Base-by-base conservation (phyloP, 2,329 filamentous ascomycete genomes). In the Ascochyta lentis region DNA sequence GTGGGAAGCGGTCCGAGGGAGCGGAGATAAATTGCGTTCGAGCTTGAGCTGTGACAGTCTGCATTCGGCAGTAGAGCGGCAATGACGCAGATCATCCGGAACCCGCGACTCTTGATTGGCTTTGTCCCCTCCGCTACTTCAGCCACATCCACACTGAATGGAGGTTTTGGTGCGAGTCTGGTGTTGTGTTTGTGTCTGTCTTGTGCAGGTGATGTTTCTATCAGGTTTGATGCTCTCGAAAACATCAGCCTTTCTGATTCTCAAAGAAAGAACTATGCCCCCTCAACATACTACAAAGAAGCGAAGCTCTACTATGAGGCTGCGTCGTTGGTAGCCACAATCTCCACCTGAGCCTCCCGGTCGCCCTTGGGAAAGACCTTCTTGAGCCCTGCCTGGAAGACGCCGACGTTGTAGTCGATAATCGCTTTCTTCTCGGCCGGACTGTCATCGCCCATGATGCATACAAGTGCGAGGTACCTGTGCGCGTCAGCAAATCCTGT, bases 371-470 rank as follows among this genome's bases (percentile, higher is more conserved):
- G 81, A 68, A 95, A 95, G 60, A 95, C 91, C 71, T 92, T 86
- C 35, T 87, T 86, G 69, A 96, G 76, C 0, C 91, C 91, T 67
- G 90, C 86, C 45, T 93, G 90, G 29, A 93, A 89, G 0, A 91
- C 88, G 67, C 91, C 89, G 2, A 94, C 89, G 67, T 96, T 95
- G 85, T 94, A 92, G 66, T 92, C 92, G 59, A 96, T 90, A 59
- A 93, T 79, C 4, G 89, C 89, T 80, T 94, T 91, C 79, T 90
- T 91, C 70, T 92, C 89, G 65, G 91, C 91, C 26, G 88, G 90
- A 50, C 90, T 90, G 70, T 85, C 83, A 59, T 94, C 90, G 73
- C 89, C 89, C 90, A 94, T 93, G 60, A 96, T 89, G 56, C 91
- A 92, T 31, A 96, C 90, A 13, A 96, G 81, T 0, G 90, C 90